These are phyloP conservation scores for Aspergillus sp. DNA, from an alignment of 2,329 filamentous ascomycete species.

Conservation along the genomic window DNA sequence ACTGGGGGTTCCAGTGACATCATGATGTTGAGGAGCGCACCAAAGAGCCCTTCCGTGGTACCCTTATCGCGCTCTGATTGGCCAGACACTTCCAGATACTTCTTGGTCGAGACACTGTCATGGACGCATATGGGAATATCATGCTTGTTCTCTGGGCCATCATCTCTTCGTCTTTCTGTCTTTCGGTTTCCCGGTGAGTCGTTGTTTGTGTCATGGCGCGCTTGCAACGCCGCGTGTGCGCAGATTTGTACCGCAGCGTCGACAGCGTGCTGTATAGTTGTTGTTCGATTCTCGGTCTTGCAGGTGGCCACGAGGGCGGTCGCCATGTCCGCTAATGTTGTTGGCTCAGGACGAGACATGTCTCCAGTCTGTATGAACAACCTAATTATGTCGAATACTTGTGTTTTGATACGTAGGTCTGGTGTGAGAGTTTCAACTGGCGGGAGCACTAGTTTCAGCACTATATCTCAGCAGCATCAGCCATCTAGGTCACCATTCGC, in stretches of 20 bases:
- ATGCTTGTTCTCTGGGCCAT: not conserved
- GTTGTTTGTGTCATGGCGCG: constrained; percentile 27
- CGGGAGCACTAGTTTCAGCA: constrained; percentile 51
- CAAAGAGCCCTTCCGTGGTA: constrained; percentile 47
- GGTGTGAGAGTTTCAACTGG: constrained; percentile 42
- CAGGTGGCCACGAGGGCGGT: not conserved
- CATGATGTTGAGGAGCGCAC: constrained; percentile 51
- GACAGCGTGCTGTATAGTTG: not conserved
- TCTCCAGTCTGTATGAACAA: constrained; percentile 44
- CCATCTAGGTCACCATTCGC: not conserved
- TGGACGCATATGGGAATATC: not conserved
- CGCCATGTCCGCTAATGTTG: not conserved
- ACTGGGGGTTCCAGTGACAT: constrained; percentile 51
- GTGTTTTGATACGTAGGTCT: constrained; percentile 53
- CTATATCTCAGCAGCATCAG: constrained; percentile 30
- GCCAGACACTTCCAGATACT: constrained; percentile 34
- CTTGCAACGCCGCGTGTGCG: not conserved
- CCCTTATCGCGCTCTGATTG: constrained; percentile 35
- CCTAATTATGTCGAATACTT: constrained; percentile 53
- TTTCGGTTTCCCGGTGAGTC: not conserved
- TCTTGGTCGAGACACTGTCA: constrained; percentile 6
- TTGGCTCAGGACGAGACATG: constrained; percentile 6
- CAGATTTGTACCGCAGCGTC: constrained; percentile 2
- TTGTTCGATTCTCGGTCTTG: not conserved
- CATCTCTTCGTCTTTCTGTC: not conserved